Percentiles rank a stretch among this genome's conserved stretches.
Evolutionary conservation across 2,329 filamentous ascomycete species (phyloP).

Genomic region (Claviceps paspali): DNA sequence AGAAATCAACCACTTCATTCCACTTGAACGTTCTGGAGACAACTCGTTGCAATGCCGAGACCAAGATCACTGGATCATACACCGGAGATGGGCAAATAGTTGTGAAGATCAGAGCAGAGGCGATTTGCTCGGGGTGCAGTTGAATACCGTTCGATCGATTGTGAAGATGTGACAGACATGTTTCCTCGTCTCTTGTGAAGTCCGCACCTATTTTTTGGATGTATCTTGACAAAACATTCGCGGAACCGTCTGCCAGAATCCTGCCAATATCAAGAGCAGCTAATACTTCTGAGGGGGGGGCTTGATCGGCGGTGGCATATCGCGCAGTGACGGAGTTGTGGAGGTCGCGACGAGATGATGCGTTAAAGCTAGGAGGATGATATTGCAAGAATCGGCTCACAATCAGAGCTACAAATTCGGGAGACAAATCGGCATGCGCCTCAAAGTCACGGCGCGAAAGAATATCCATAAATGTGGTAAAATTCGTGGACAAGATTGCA

Average conservation of each 20-base stretch:
- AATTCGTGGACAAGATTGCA: slow-evolving; percentile 72
- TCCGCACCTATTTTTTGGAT: slow-evolving; percentile 63
- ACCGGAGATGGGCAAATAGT: slow-evolving; percentile 40
- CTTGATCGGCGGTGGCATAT: slow-evolving; percentile 47
- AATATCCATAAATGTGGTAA: slow-evolving; percentile 60
- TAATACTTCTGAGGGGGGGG: slow-evolving; percentile 55
- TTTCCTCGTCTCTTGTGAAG: slow-evolving; percentile 62
- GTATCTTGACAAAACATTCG: slow-evolving; percentile 43
- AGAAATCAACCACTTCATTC: slow-evolving; percentile 59
- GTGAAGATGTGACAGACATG: slow-evolving; percentile 39
- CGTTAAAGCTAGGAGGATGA: slow-evolving; percentile 73
- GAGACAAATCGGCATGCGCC: slow-evolving; percentile 49
- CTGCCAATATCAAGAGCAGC: slow-evolving; percentile 55
- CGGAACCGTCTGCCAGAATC: slow-evolving; percentile 42
- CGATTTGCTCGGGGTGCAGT: slow-evolving; percentile 68
- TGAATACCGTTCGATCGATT: slow-evolving; percentile 38
- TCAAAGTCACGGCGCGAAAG: slow-evolving; percentile 50
- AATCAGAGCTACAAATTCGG: slow-evolving; percentile 60
- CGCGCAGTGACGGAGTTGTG: slow-evolving; percentile 51
- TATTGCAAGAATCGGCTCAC: slow-evolving; percentile 78
- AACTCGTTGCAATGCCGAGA: slow-evolving; percentile 48
- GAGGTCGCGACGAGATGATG: slow-evolving; percentile 56
- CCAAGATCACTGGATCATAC: slow-evolving; percentile 36
- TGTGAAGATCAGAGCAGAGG: slow-evolving; percentile 57
- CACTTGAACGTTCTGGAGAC: slow-evolving; percentile 50